Base-by-base conservation (phyloP, 768 basidiomycete genomes). In the Pulveroboletus sp. region DNA sequence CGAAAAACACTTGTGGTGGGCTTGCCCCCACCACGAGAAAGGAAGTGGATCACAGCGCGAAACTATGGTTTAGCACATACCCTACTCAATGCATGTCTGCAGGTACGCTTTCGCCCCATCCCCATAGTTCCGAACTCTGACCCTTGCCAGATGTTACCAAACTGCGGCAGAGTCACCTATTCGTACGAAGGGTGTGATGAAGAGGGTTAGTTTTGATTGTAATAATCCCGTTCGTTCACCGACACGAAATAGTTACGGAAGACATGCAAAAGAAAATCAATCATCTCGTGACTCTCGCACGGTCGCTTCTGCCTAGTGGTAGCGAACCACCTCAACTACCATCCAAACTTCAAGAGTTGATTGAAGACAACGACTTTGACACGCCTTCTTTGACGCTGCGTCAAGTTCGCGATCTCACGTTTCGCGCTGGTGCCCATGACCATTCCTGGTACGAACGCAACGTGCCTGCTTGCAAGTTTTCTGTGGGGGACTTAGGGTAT, bases 401-500 rank as follows among this genome's bases (percentile, higher is more conserved):
- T 10, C 67, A 72, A 43, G 60, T 77, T 6, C 69, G 75, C 16
- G 56, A 68, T 40, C 59, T 70, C 14, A 73, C 67, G 20, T 62
- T 77, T 37, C 61, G 67, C 31, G 58, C 66, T 11, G 58, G 61
- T 25, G 39, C 54, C 9, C 74, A 73, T 40, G 63, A 70, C n/a
- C 69, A 74, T 45, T 60, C 63, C 9, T 77, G 76, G 75, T 60
- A 64, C 8, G 66, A 72, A 51, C 68, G 62, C 23, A 63, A 65
- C 13, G 72, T 77, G 24, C 70, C 72, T 2, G 60, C 72, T 2
- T 64, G 69, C 51, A 70, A 70, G 43, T 76, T 73, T 47, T 36
- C 55, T 5, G 68, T 74, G 19, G 77, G 77, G 8, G 76, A 79
- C 49, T 52, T 75, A 21, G 76, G 76, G 14, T 78, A 76, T 46